phyloP scores from a whole-genome alignment of 2,329 filamentous ascomycete genomes.

The Ascochyta fabae region DNA sequence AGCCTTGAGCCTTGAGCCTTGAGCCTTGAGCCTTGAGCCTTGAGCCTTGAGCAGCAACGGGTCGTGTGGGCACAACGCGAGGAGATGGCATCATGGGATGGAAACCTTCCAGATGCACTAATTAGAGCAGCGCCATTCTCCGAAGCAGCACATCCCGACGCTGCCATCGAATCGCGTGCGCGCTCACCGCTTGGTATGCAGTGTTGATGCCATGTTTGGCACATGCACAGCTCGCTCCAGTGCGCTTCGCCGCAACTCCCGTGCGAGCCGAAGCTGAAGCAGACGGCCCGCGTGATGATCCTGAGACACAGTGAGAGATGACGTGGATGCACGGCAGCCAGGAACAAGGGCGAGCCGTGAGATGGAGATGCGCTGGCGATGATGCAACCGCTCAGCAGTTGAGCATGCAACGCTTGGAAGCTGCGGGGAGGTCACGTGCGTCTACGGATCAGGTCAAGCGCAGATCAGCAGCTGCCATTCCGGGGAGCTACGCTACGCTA shows the following conservation, averaged over 20 bases:
- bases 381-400: constrained; percentile 14
- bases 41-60: constrained; percentile 16
- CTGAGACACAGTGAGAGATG: constrained; percentile 20
- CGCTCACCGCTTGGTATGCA: background rate
- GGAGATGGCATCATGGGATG: constrained; percentile 9
- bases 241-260: background rate
- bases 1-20: constrained; percentile 15
- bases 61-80: constrained; percentile 13
- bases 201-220: background rate
- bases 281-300: constrained; percentile 13
- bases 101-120: constrained; percentile 17
- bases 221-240: background rate
- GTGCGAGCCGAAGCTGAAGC: background rate
- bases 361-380: constrained; percentile 5
- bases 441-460: constrained; percentile 20
- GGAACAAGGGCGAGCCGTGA: constrained; percentile 4
- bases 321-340: constrained; percentile 22
- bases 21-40: constrained; percentile 16
- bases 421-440: constrained; percentile 15
- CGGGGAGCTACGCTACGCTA: constrained; percentile 19
- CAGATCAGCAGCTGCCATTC: constrained; percentile 24
- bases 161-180: constrained; percentile 1
- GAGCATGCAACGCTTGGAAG: background rate
- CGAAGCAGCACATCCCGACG: constrained; percentile 7
- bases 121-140: constrained; percentile 12